Base-by-base conservation (phyloP, 2,329 filamentous ascomycete genomes). In the Pyrenochaeta sp. region DNA sequence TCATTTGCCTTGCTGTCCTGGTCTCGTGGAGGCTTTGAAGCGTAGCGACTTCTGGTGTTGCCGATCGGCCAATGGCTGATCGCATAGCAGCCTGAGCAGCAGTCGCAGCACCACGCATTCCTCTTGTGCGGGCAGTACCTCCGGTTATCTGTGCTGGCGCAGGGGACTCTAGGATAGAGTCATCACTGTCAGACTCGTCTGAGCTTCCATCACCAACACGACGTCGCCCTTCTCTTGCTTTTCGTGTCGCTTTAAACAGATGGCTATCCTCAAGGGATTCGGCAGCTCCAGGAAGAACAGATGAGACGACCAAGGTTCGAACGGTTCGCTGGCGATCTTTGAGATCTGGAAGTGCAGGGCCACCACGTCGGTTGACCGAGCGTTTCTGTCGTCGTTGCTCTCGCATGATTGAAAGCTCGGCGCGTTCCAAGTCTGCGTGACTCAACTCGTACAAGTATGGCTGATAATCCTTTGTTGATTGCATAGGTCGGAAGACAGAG, bases 361-460 rank as follows among this genome's bases (percentile, higher is more conserved):
- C 95, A 60, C 95, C 95, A 67, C 95, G 87, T 58, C 95, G 85
- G 74, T 97, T 98, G 66, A 97, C 91, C 6, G 95, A 97, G 42
- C 95, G 87, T 79, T 99, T 99, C 78, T 98, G 93, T 45, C 93
- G 87, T 65, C 95, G 85, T 75, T 98, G 93, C 73, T 99, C 95
- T 61, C 95, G 87, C 53, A 95, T 93, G 66, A 98, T 94, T 33
- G 93, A 95, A 27, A 93, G 86, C 75, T 99, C 95, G 48, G 93
- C 94, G 57, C 90, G 86, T 75, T 98, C 93, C 37, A 98, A 80
- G 62, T 97, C 93, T 23, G 88, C 87, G 67, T 98, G 94, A 66
- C 88, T 96, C 65, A 98, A 85, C 75, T 98, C 95, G 75, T 96
- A 98, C 42, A 99, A 82, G 73, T 94, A 96, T 0, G 95, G 95